Evolutionary conservation across 2,329 filamentous ascomycete species (phyloP).

Genomic region (Claviceps monticola): DNA sequence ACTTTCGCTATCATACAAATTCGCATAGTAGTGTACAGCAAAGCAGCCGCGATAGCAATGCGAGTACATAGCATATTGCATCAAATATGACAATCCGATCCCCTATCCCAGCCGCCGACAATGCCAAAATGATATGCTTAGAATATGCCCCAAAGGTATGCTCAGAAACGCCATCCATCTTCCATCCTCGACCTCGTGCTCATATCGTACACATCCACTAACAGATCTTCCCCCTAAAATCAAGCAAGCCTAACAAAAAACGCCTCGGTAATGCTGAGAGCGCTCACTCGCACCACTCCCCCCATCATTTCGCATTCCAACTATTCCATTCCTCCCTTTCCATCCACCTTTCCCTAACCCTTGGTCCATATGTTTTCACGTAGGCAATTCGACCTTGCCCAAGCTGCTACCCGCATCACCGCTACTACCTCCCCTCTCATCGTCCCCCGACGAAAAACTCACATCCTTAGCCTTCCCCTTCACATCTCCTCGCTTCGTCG

Average conservation of each 20-base stretch:
- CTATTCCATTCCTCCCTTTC: not conserved
- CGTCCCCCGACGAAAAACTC: conserved; percentile 22
- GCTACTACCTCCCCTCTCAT: conserved; percentile 18
- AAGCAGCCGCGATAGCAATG: too few relatives aligned
- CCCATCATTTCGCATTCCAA: too few relatives aligned
- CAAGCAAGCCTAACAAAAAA: not conserved
- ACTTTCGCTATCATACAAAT: too few relatives aligned
- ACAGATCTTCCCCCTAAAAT: not conserved
- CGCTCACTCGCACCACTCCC: too few relatives aligned
- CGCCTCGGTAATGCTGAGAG: not conserved
- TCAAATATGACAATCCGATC: too few relatives aligned
- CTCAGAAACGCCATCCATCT: conserved; percentile 29
- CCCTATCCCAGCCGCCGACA: too few relatives aligned
- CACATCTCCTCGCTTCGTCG: conserved; percentile 14
- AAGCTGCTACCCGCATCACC: conserved; percentile 18
- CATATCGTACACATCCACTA: not conserved
- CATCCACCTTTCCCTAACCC: not conserved
- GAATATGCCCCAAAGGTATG: too few relatives aligned
- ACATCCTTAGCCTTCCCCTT: conserved; percentile 38
- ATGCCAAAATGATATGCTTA: too few relatives aligned
- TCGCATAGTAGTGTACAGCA: too few relatives aligned
- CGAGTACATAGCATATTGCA: too few relatives aligned
- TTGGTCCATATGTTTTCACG: conserved; percentile 14
- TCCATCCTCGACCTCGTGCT: conserved; percentile 14
- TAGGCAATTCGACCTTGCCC: conserved; percentile 21